These are phyloP conservation scores for Primulina tabacum DNA, from an alignment of 257 asterid genomes.

Conservation along the genomic window DNA sequence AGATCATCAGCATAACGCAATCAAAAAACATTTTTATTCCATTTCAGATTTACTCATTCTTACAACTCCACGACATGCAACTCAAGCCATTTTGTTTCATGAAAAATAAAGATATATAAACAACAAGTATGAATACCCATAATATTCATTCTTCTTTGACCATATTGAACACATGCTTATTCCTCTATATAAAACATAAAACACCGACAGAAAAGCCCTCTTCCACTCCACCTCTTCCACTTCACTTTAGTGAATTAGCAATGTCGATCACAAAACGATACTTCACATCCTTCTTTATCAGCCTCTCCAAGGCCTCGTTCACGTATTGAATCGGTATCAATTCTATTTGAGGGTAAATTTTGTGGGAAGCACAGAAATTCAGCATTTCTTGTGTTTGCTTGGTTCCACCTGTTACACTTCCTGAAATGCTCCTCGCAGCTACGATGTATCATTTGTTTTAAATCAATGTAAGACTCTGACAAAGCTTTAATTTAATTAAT, in stretches of 20 bases:
- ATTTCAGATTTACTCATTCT: neutral
- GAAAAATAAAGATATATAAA: too few species aligned
- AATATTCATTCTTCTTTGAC: neutral
- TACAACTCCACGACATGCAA: neutral
- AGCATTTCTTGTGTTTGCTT: slow-evolving; percentile 78
- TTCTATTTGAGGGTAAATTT: slow-evolving; percentile 79
- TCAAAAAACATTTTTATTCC: neutral
- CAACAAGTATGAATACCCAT: neutral
- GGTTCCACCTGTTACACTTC: slow-evolving; percentile 82
- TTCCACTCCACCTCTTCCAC: neutral
- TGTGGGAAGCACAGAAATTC: slow-evolving; percentile 75
- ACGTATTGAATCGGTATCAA: slow-evolving; percentile 60
- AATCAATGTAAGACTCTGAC: neutral
- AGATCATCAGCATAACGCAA: neutral
- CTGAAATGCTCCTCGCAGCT: slow-evolving; percentile 62
- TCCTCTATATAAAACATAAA: neutral
- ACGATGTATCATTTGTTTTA: slow-evolving; percentile 1
- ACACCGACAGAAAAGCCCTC: neutral
- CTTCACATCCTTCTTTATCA: slow-evolving; percentile 76
- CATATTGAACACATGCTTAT: neutral
- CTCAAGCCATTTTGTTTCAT: neutral
- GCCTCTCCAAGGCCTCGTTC: slow-evolving; percentile 76
- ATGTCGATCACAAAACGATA: slow-evolving; percentile 88
- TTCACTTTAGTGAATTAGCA: slow-evolving; percentile 59
- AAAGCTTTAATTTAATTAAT: too few species aligned